Conservation (phyloP, 1,284 basidiomycete genomes). For the Trametes versicolor region DNA sequence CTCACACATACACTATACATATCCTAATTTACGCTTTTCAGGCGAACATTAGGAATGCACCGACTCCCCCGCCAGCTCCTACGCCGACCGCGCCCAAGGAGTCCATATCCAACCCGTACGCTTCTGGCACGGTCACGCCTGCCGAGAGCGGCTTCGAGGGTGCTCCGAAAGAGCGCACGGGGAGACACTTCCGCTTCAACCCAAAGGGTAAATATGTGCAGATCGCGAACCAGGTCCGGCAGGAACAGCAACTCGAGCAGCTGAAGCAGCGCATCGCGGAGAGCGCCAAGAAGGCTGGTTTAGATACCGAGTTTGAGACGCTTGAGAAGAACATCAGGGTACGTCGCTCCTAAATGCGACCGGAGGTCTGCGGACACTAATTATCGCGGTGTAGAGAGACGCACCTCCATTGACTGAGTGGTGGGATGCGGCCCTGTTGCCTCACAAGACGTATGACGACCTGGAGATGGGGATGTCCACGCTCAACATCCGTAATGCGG, state of each 20-base stretch:
- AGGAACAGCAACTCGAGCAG: slow-evolving; percentile 89
- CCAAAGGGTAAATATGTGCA: slow-evolving; percentile 91
- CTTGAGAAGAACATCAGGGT: slow-evolving; percentile 90
- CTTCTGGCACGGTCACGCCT: slow-evolving; percentile 56
- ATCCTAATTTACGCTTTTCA: slow-evolving; percentile 35
- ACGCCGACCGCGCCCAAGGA: slow-evolving; percentile 52
- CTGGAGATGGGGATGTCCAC: slow-evolving; percentile 63
- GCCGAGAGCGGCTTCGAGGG: slow-evolving; percentile 74
- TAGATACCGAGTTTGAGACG: slow-evolving; percentile 92
- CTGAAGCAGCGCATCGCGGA: slow-evolving; percentile 94
- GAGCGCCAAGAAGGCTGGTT: slow-evolving; percentile 90
- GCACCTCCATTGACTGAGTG: slow-evolving; percentile 93
- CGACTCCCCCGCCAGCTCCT: slow-evolving; percentile 69
- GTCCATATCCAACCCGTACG: slow-evolving; percentile 78
- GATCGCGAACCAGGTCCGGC: slow-evolving; percentile 85
- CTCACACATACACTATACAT: slow-evolving; percentile 4
- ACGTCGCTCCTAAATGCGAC: slow-evolving; percentile 32
- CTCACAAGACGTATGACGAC: slow-evolving; percentile 83
- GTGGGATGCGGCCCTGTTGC: slow-evolving; percentile 95
- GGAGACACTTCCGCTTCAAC: slow-evolving; percentile 85
- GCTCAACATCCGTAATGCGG: slow-evolving; percentile 69
- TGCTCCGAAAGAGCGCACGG: slow-evolving; percentile 73
- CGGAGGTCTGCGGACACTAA: neutral
- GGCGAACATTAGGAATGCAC: slow-evolving; percentile 80
- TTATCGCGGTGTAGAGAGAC: slow-evolving; percentile 65